Evolutionary conservation across 495 filamentous ascomycete species (phyloP), one percentile per base, ranked within the genome.

Genomic region (Hypoxylon intermedium): DNA sequence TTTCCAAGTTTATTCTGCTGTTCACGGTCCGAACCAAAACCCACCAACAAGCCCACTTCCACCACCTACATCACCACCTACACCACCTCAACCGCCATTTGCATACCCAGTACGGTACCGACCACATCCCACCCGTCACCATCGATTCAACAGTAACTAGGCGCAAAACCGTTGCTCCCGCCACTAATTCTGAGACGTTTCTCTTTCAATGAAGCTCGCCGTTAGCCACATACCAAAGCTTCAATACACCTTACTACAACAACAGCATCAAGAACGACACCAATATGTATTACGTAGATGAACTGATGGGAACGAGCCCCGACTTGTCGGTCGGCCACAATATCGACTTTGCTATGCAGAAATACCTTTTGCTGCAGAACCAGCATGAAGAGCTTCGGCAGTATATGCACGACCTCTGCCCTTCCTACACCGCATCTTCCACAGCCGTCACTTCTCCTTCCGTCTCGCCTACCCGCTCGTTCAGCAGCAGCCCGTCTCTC

Each of bases 351-450:
- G 74, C 79, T 16, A 75, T 86, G 44, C 83, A 84, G 55, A 78
- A 81, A 61, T 86, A 86, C 49, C 71, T 83, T 2, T 68, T 79
- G 3, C 68, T 85, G 2, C 80, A 83, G 53, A 77, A 77, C 42
- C 81, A 85, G 62, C 82, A 83, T 72, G 78, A 82, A 41, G 73
- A 75, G 12, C 72, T 86, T 2, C 71, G 76, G 24, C 75, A 78
- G 51, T 78, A 81, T 40, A 75, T 84, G 63, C 66, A 74, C 55
- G 71, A 79, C 50, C 74, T 83, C 38, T 76, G 74, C 23, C 68
- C 73, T 2, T 63, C 73, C 5, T 53, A 71, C n/a, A 54, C 73
- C 11, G 58, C 69, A 11, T 65, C 69, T 12, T 63, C 58, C 1
- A 63, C 69, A 5, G 44, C 71, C 1, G 58, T 65, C 15, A 65